Evolutionary conservation across 352 stramenopile genomes (phyloP), one percentile per base, ranked within the genome.

Genomic region (Pythium brachiatum): DNA sequence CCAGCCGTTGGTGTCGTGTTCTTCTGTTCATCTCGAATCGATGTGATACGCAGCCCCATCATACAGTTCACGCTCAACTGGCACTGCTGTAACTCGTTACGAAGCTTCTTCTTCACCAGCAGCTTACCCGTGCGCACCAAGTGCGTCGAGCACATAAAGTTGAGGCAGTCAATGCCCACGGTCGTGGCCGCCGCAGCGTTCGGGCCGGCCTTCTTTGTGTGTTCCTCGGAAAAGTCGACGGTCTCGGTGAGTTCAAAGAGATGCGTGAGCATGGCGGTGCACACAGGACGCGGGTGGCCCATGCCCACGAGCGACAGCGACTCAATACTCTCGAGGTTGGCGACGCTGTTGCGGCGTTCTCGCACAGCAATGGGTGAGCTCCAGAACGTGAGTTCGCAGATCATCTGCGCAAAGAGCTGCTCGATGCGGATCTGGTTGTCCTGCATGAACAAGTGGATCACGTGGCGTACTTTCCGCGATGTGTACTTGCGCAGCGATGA

Each of bases 91-190:
- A 92, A 27, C 32, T 92, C 81, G 51, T 95, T 92, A 53, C 86
- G 86, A 25, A 92, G 72, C 70, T 90, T 94, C 61, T 89, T 89
- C 62, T 81, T 82, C 27, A 88, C 64, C 29, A 88, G 48, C 41
- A 95, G 52, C 26, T 74, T 76, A 1, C 81, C 82, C 23, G 76
- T 79, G n/a, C 78, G 75, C 74, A 95, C 79, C 21, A 93, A 34
- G 51, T 95, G 86, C 56, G 86, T 95, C 15, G 82, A 89, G 68
- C 86, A 95, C 69, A 90, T 74, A 47, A 94, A 92, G 53, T 95
- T 92, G 15, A 92, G 67, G 48, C 86, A 95, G 54, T 95, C 86
- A 38, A 95, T 95, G 16, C 83, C 86, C 21, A 91, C 79, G 0
- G 72, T 70, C 11, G 83, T 79, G 20, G 79, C 72, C 12, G 68